Base-by-base conservation (phyloP, 2,329 filamentous ascomycete genomes). In the Eutypa lata region DNA sequence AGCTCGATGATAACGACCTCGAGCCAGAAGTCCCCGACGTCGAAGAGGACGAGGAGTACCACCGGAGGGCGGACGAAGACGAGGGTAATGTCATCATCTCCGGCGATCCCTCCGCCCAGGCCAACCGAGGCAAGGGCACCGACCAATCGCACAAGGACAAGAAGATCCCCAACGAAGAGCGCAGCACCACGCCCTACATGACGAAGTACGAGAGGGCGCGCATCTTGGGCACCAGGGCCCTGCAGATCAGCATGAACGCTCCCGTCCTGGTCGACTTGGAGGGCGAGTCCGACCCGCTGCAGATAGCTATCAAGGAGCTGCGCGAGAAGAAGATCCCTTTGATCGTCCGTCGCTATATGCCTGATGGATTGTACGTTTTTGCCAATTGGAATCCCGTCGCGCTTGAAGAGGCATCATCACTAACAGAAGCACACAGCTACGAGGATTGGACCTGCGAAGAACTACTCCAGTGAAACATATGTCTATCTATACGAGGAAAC, bases 371-470 rank as follows among this genome's bases (percentile, higher is more conserved):
- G 90, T 95, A 80, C 79, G 90, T 83, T 31, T 46, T 54, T n/a
- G n/a, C n/a, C n/a, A n/a, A 50, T 54, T 53, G 45, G 38, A 37
- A 57, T 33, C 51, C 31, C 52, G 13, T 33, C 26, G 10, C 26
- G 26, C 26, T 31, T n/a, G n/a, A n/a, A n/a, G n/a, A 31, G 10
- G 26, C 10, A 10, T 6, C 26, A 31, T 31, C 26, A 31, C 26
- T 31, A 31, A 31, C 26, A 31, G 10, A 31, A 10, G 5, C 26
- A n/a, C 61, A n/a, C 61, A 93, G 89, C 77, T 97, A 97, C 73
- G 94, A 99, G 81, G 94, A 99, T 73, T 99, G 94, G 94, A 96
- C 92, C 35, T 97, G 92, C 75, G 94, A 97, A 75, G 94, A 99
- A 74, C 80, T 97, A 59, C 81, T 96, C 51, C 81, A 84, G 71